These are phyloP conservation scores for Colletotrichum sp. DNA, from an alignment of 2,329 filamentous ascomycete species.

Conservation along the genomic window DNA sequence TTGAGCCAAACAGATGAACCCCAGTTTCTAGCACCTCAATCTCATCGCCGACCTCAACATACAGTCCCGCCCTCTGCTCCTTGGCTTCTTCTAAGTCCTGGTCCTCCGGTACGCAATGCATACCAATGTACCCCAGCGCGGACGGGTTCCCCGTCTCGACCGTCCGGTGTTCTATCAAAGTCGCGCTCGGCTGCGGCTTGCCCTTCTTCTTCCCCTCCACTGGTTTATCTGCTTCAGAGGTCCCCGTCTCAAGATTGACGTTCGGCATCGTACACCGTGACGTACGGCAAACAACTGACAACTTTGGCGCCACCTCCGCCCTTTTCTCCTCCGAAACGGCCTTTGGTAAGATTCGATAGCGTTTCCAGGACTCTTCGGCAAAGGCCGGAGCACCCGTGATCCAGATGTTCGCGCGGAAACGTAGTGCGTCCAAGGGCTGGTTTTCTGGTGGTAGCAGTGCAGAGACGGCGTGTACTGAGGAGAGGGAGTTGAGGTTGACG, in stretches of 20 bases:
- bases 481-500: constrained; percentile 23
- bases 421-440: constrained; percentile 21
- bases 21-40: constrained; percentile 33
- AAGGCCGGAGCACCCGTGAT: constrained; percentile 19
- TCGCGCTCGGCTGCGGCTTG: constrained; percentile 30
- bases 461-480: constrained; percentile 25
- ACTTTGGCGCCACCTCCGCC: neutral
- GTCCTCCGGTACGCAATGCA: constrained; percentile 34
- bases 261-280: constrained; percentile 25
- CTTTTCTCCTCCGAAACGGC: neutral
- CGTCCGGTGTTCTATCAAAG: constrained; percentile 26
- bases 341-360: constrained; percentile 15
- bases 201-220: constrained; percentile 19
- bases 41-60: constrained; percentile 30
- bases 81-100: constrained; percentile 13
- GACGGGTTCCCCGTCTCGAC: constrained; percentile 29
- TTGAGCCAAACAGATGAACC: constrained; percentile 29
- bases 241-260: constrained; percentile 13
- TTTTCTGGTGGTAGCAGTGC: constrained; percentile 17
- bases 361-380: constrained; percentile 23
- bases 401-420: constrained; percentile 26
- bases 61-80: neutral
- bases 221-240: constrained; percentile 5
- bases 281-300: constrained; percentile 24
- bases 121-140: constrained; percentile 32